Base-by-base conservation (phyloP, 495 filamentous ascomycete species). In the Penicillium desertorum region DNA sequence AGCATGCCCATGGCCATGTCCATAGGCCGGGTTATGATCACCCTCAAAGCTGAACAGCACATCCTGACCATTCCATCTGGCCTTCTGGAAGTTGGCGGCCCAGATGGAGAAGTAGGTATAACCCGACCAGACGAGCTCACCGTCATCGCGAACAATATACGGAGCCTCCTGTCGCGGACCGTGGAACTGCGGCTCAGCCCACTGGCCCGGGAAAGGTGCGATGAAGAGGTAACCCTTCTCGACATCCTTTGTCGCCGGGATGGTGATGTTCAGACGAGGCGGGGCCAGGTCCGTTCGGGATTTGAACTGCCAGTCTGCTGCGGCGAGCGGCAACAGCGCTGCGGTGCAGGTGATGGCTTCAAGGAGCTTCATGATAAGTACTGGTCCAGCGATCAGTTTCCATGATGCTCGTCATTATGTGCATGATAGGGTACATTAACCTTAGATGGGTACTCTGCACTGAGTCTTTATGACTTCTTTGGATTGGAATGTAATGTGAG, bases 371-470 rank as follows among this genome's bases (percentile, higher is more conserved):
- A 68, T 67, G 63, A 63, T 63, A 51, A 42, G 45, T 43, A 59
- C 62, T 65, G 59, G 51, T 25, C 53, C 47, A 52, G 57, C 63
- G 70, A 76, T 81, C 68, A 83, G 80, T 59, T 57, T 68, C 70
- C 62, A 63, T 59, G 56, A 59, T 65, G 59, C 58, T 54, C 51
- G 64, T 54, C 62, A 72, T 73, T 25, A 30, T 69, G 52, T 66
- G 42, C 27, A 68, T 65, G 60, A 71, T 64, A 68, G 77, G 78
- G 77, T 81, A 81, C 80, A 83, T 83, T 81, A 78, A 83, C 80
- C 78, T 83, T 80, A 65, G 68, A 43, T 61, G 63, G 66, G 68
- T 66, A 69, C 61, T 70, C 71, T 71, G 69, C 74, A 74, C 76
- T 67, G 64, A 60, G 51, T 53, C 14, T 51, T 10, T 46, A 69